Base-by-base conservation (phyloP, 1,139 yeast species). In the Komagataea norvegica region DNA sequence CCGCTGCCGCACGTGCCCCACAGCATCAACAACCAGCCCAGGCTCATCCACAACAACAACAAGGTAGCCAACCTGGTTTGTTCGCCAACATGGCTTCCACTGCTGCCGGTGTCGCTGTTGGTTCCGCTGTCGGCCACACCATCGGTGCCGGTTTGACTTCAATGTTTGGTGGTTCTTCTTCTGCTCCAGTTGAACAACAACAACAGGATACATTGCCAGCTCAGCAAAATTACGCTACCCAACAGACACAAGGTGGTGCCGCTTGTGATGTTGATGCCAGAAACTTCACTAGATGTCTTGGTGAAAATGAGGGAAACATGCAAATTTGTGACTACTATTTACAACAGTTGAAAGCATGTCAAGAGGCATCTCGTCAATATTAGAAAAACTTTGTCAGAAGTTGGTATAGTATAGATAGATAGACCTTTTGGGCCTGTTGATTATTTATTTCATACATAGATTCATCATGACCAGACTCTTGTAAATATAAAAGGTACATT, bases 61-160 rank as follows among this genome's bases (percentile, higher is more conserved):
- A 66, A 43, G 70, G 72, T 38, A 74, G 68, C 60, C 85, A 78
- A 60, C 97, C 98, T 37, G 96, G 97, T 53, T 59, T 91, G 61
- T 89, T 91, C 58, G 85, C 93, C 44, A 95, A 91, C 67, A 91
- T 91, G 97, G 97, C 97, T 23, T 74, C 95, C 31, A 91, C 98
- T 40, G 98, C 98, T 44, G 98, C 97, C 38, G 98, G 98, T 77
- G 98, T 91, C 26, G 98, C 97, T 37, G 96, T 91, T 42, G 98
- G 98, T 56, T 85, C 96, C 41, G 81, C 97, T 47, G 79, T 89
- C 44, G 98, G 98, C 45, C 98, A 91, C 72, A 87, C 97, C 35
- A 54, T 91, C 46, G 96, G 97, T 65, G 95, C 95, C 43, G 97
- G 97, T 55, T 70, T 91, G 54, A 79, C 95, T 38, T 72, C 87